Conservation (phyloP, 352 stramenopile genomes). For the Phytophthora sp. region DNA sequence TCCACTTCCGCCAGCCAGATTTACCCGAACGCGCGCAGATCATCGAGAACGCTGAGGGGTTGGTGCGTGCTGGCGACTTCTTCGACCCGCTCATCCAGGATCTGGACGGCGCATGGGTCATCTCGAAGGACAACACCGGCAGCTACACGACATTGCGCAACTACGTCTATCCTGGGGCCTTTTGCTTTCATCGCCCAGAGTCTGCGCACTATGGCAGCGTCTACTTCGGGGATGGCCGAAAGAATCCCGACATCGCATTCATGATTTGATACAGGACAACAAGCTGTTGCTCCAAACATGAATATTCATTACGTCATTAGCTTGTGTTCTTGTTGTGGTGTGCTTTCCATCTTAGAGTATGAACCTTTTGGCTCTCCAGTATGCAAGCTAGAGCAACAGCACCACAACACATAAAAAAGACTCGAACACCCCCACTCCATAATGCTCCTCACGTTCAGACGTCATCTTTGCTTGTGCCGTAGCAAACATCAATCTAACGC, state of each 20-base stretch:
- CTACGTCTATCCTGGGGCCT: constrained; percentile 64
- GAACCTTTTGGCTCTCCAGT: too few relatives aligned
- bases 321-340: too few relatives aligned
- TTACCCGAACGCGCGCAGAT: constrained; percentile 62
- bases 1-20: constrained; percentile 75
- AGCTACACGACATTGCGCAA: constrained; percentile 67
- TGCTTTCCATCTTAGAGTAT: too few relatives aligned
- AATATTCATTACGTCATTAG: constrained; percentile 10
- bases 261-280: constrained; percentile 51
- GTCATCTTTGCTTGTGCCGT: neutral
- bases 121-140: constrained; percentile 73
- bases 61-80: constrained; percentile 74
- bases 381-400: too few relatives aligned
- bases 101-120: constrained; percentile 64
- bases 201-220: constrained; percentile 60
- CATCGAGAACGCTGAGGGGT: constrained; percentile 53
- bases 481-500: neutral
- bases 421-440: too few relatives aligned
- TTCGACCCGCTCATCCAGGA: constrained; percentile 73
- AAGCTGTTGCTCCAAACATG: neutral
- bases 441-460: too few relatives aligned
- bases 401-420: too few relatives aligned
- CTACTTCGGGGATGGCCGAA: constrained; percentile 82
- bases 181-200: constrained; percentile 70
- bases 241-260: constrained; percentile 78